Conservation (phyloP, 257 asterid genomes). For the Handroanthus guayacan region DNA sequence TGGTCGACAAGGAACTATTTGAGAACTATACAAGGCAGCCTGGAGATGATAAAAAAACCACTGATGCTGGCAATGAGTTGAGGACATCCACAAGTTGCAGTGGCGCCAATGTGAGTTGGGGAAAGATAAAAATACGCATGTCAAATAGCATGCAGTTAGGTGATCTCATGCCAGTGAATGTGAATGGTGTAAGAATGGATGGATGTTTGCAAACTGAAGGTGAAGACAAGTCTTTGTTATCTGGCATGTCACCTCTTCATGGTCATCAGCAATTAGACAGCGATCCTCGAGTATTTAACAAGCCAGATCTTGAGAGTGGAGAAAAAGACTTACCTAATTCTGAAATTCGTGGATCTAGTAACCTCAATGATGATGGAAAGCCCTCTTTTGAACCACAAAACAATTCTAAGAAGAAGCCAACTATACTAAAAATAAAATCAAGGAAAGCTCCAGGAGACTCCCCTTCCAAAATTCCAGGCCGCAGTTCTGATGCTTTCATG, state of each 20-base stretch:
- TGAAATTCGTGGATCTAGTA: slow-evolving; percentile 42
- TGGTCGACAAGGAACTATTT: slow-evolving; percentile 46
- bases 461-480: slow-evolving; percentile 32
- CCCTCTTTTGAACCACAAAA: slow-evolving; percentile 43
- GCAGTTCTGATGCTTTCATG: slow-evolving; percentile 37
- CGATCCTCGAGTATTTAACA: slow-evolving; percentile 40
- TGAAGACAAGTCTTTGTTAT: slow-evolving; percentile 44
- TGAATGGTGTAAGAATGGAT: slow-evolving; percentile 37
- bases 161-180: slow-evolving; percentile 40
- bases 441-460: slow-evolving; percentile 48
- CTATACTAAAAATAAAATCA: slow-evolving; percentile 64
- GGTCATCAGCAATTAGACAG: slow-evolving; percentile 39
- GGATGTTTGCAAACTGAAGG: slow-evolving; percentile 35
- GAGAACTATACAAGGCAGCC: slow-evolving; percentile 39
- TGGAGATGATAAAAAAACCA: slow-evolving; percentile 44
- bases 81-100: slow-evolving; percentile 35
- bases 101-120: slow-evolving; percentile 43
- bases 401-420: slow-evolving; percentile 54
- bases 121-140: slow-evolving; percentile 56
- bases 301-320: slow-evolving; percentile 38
- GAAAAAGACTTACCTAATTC: slow-evolving; percentile 44
- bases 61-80: slow-evolving; percentile 40
- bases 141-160: slow-evolving; percentile 44
- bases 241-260: slow-evolving; percentile 35
- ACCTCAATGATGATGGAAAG: slow-evolving; percentile 35